phyloP scores from a whole-genome alignment of 2,329 filamentous ascomycete species.

The Orbilia quercus region DNA sequence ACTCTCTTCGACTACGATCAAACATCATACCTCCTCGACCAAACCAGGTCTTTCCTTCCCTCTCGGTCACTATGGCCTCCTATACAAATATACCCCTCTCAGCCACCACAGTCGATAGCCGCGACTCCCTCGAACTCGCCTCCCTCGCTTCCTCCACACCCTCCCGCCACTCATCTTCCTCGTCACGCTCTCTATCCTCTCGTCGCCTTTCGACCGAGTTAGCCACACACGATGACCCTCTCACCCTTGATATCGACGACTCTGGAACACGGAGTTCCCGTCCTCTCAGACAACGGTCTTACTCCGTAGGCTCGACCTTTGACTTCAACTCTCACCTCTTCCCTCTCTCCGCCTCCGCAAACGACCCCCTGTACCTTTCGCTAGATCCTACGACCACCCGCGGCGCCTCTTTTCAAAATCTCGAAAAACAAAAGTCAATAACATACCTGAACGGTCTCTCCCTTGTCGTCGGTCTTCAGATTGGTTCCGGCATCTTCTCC shows the following conservation, averaged over 20 bases:
- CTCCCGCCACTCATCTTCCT: slow-evolving; percentile 75
- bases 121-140: slow-evolving; percentile 96
- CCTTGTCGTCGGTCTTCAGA: slow-evolving; percentile 90
- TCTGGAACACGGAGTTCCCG: slow-evolving; percentile 58
- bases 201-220: slow-evolving; percentile 79
- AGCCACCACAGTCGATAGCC: slow-evolving; percentile 61
- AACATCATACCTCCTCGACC: background rate
- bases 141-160: slow-evolving; percentile 88
- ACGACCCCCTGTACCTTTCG: slow-evolving; percentile 79
- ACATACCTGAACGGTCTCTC: slow-evolving; percentile 94
- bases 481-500: slow-evolving; percentile 95
- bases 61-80: slow-evolving; percentile 17
- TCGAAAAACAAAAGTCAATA: slow-evolving; percentile 95
- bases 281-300: slow-evolving; percentile 72
- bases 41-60: background rate
- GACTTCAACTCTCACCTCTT: slow-evolving; percentile 95
- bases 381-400: slow-evolving; percentile 72
- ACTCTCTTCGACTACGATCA: background rate
- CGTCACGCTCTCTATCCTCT: slow-evolving; percentile 82
- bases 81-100: slow-evolving; percentile 60
- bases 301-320: slow-evolving; percentile 91
- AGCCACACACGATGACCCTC: slow-evolving; percentile 79
- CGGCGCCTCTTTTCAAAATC: slow-evolving; percentile 69
- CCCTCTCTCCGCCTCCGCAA: slow-evolving; percentile 84
- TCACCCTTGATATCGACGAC: slow-evolving; percentile 65